Evolutionary conservation across 2,329 filamentous ascomycete genomes (phyloP).

Genomic region (Talaromyces rugulosus): DNA sequence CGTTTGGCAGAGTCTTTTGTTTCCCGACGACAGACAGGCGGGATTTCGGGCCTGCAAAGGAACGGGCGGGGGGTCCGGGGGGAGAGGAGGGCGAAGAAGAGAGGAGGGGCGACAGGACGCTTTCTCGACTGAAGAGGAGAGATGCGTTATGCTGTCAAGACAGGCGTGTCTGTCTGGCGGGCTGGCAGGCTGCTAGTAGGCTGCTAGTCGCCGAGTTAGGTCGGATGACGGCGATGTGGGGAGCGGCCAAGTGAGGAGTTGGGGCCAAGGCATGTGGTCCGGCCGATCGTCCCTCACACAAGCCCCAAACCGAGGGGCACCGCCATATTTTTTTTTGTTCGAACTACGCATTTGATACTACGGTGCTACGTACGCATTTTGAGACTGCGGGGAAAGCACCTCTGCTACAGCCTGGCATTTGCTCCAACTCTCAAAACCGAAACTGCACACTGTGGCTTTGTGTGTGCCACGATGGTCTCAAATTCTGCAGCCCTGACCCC

Average conservation of each 20-base stretch:
- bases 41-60: not conserved
- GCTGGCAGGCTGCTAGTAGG: not conserved
- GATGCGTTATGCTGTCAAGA: not conserved
- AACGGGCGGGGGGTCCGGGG: slow-evolving; percentile 3
- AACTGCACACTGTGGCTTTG: not conserved
- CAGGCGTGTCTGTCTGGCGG: not conserved
- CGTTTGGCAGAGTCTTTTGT: not conserved
- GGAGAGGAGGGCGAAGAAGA: not conserved
- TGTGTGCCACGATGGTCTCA: slow-evolving; percentile 51
- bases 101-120: not conserved
- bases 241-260: slow-evolving; percentile 6
- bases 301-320: not conserved
- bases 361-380: not conserved
- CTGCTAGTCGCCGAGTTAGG: not conserved
- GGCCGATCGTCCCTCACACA: not conserved
- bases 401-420: not conserved
- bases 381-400: not conserved
- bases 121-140: not conserved
- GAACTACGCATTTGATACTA: not conserved
- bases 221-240: slow-evolving; percentile 17
- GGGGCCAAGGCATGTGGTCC: slow-evolving; percentile 1
- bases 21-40: not conserved
- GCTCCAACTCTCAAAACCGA: not conserved
- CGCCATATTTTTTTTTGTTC: not conserved
- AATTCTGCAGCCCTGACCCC: slow-evolving; percentile 60